Conservation (phyloP, 306 rosid species). For the Sicyos edulis region DNA sequence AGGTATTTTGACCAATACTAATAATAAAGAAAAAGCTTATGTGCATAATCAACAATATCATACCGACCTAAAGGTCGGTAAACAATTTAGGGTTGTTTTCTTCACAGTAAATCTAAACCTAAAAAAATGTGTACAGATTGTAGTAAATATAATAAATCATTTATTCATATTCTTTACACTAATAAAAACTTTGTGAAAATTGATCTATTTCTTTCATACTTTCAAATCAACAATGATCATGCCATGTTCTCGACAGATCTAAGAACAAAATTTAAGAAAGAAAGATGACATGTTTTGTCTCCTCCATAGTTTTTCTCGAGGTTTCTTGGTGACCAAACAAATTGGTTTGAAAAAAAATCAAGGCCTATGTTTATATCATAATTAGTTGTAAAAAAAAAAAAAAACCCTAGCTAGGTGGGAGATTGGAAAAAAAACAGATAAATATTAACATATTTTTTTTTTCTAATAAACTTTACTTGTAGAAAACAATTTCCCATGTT, state of each 20-base stretch:
- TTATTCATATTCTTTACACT: neutral
- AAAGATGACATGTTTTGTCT: neutral
- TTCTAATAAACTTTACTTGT: slow-evolving; percentile 57
- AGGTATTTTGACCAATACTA: too few species aligned
- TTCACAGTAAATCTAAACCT: too few species aligned
- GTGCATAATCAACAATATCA: too few species aligned
- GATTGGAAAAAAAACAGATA: neutral
- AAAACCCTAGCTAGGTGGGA: neutral
- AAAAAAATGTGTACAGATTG: too few species aligned
- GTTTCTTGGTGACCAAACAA: slow-evolving; percentile 2
- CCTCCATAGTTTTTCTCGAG: neutral
- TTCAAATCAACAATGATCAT: neutral
- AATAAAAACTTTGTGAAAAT: neutral
- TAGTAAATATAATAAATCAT: too few species aligned
- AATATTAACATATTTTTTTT: neutral
- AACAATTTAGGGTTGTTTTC: too few species aligned
- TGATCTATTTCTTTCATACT: neutral
- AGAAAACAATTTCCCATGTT: slow-evolving; percentile 74
- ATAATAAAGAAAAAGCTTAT: too few species aligned
- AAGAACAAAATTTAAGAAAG: neutral
- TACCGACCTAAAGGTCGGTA: too few species aligned
- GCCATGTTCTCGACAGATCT: slow-evolving; percentile 3
- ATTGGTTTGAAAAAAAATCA: neutral
- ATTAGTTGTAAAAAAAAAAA: neutral
- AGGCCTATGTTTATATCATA: neutral